Evolutionary conservation across 192 early-diverging fungal genomes (phyloP).

Genomic region (Podila minutissima): DNA sequence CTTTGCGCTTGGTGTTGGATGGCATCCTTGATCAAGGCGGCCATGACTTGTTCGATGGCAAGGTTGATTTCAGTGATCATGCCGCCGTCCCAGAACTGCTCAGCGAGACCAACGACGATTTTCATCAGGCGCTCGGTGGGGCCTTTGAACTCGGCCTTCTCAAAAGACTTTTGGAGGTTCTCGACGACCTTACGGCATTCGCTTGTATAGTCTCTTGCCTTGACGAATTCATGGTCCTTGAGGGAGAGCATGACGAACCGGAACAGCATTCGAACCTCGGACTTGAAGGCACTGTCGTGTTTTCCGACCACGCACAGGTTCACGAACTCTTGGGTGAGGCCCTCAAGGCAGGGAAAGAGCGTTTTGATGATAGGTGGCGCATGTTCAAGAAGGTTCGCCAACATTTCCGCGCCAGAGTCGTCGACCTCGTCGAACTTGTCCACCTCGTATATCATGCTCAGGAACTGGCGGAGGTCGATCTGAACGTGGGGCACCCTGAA

Average conservation of each 20-base stretch:
- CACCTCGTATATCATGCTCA: not conserved
- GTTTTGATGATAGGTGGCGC: slow-evolving; percentile 9
- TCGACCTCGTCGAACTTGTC: not conserved
- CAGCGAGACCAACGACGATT: slow-evolving; percentile 10
- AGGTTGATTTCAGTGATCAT: slow-evolving; percentile 16
- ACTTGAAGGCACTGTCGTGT: slow-evolving; percentile 1
- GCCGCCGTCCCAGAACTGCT: slow-evolving; percentile 44
- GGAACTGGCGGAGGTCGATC: slow-evolving; percentile 2
- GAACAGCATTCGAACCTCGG: slow-evolving; percentile 2
- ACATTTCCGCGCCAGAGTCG: not conserved
- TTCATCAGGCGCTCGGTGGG: slow-evolving; percentile 21
- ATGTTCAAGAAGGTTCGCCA: not conserved
- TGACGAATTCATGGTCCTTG: not conserved
- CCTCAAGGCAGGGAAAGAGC: slow-evolving; percentile 8
- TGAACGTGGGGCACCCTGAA: slow-evolving; percentile 9
- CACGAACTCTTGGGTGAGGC: slow-evolving; percentile 12
- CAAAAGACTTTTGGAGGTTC: slow-evolving; percentile 5
- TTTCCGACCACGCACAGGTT: slow-evolving; percentile 4
- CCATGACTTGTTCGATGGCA: slow-evolving; percentile 17
- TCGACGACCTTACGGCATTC: not conserved
- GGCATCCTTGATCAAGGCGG: slow-evolving; percentile 8
- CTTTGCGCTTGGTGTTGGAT: not conserved
- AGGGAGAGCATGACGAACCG: slow-evolving; percentile 24
- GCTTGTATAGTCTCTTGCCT: not conserved
- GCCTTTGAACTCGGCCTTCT: not conserved